These are phyloP conservation scores for Hyaloperonospora arabidopsidis DNA, from an alignment of 352 stramenopile genomes.

Conservation along the genomic window DNA sequence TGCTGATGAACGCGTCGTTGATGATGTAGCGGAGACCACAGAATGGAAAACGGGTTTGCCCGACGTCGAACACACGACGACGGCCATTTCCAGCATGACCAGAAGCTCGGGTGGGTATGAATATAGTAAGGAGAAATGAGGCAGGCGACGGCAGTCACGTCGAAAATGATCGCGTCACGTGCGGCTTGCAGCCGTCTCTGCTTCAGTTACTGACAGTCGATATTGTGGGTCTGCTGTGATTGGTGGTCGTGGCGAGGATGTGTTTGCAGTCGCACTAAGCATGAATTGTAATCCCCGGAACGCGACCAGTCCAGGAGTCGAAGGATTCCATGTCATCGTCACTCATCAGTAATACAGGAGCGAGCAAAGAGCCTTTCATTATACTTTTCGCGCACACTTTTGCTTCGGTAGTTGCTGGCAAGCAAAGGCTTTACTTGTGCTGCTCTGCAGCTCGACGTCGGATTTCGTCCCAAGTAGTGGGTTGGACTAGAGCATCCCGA, in stretches of 20 bases:
- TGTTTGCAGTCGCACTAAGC: no score
- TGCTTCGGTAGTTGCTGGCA: conserved; percentile 1
- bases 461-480: conserved; percentile 75
- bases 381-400: conserved; percentile 6
- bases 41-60: neutral
- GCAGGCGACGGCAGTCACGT: no score
- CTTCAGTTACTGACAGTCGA: no score
- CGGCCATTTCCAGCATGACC: neutral
- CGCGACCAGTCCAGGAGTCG: conserved; percentile 11
- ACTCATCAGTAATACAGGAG: neutral
- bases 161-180: no score
- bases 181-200: no score
- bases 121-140: no score
- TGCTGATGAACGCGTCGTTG: no score
- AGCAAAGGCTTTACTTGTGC: conserved; percentile 32
- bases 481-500: conserved; percentile 22
- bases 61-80: conserved; percentile 1
- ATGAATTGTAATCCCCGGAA: neutral
- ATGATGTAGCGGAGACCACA: neutral
- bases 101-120: neutral
- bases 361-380: conserved; percentile 6
- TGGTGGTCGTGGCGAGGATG: no score
- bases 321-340: conserved; percentile 9
- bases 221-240: no score
- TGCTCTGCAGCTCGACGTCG: conserved; percentile 44